Evolutionary conservation across 805 yeast genomes (phyloP).

Genomic region (Candida ovalis): DNA sequence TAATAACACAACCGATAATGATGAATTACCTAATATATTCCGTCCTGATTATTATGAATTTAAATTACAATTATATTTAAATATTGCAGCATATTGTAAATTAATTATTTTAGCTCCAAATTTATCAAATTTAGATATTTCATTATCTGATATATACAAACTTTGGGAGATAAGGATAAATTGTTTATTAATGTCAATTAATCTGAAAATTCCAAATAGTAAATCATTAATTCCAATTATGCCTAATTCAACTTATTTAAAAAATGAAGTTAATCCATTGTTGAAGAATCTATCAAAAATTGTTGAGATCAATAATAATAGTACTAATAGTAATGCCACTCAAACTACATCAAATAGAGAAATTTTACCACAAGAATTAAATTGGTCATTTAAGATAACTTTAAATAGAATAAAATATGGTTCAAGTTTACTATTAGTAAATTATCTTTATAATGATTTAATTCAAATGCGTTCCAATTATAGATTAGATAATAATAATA

Average conservation of each 20-base stretch:
- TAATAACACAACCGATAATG: not conserved
- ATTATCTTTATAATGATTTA: constrained; percentile 41
- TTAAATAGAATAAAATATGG: constrained; percentile 40
- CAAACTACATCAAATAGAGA: constrained; percentile 7
- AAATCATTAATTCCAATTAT: constrained; percentile 21
- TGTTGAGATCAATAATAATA: constrained; percentile 2
- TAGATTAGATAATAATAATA: constrained; percentile 18
- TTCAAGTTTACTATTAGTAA: constrained; percentile 39
- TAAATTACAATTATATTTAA: constrained; percentile 13
- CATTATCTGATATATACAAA: constrained; percentile 36
- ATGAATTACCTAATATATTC: not conserved
- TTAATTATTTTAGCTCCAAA: constrained; percentile 24
- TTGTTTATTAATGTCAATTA: constrained; percentile 19
- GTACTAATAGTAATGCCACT: not conserved
- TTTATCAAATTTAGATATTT: constrained; percentile 12
- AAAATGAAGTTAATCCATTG: constrained; percentile 25
- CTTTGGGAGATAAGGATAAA: constrained; percentile 37
- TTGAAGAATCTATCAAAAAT: constrained; percentile 24
- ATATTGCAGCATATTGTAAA: constrained; percentile 28
- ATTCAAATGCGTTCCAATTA: constrained; percentile 27
- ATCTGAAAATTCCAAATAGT: constrained; percentile 8
- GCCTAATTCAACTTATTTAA: constrained; percentile 26
- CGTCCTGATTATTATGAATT: constrained; percentile 1
- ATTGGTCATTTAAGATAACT: constrained; percentile 26
- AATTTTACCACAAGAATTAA: constrained; percentile 16